Base-by-base conservation (phyloP, 2,329 filamentous ascomycete species). In the Aspergillus felis region DNA sequence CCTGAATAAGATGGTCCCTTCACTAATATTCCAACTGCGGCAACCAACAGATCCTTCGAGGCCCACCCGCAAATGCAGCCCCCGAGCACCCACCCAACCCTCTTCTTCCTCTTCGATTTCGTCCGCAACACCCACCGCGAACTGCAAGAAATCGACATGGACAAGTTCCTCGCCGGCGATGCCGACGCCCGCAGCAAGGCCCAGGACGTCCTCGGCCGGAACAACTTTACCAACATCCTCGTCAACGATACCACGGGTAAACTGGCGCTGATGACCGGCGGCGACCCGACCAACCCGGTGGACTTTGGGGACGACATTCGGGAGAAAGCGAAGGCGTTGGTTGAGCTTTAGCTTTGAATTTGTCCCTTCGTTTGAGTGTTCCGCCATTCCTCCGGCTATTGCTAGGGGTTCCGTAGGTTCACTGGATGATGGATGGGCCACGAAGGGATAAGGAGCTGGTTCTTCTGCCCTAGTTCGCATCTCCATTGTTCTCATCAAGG, bases 111-210 rank as follows among this genome's bases (percentile, higher is more conserved):
- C 57, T 73, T 87, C 44, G 84, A 90, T 73, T 90, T 90, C 68
- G 74, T 90, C 54, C 85, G 86, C 54, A 88, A 90, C 71, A 83
- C 89, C 58, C 86, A 89, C 71, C 85, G 57, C 28, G 53, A 60
- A 42, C 60, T 73, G 2, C 57, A 64, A 47, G 35, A 41, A 8
- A 58, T 72, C 42, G 66, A 73, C 53, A 17, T 57, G 14, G 48
- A 60, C 1, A 68, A 69, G 50, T 65, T 68, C 54, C 61, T 58
- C 8, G 55, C 62, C 0, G 66, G 66, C 10, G 68, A 71, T 55
- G 48, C 24, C 4, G 46, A 46, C 17, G 55, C 67, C 24, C 46
- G 50, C 4, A 51, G 55, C 2, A 53, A 64, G 20, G 53, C 65
- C 0, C 51, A 56, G 7, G 71, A 74, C 28, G 60, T 71, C 7